Base-by-base conservation (phyloP, 2,329 filamentous ascomycete genomes). In the Diplocarpon mali region DNA sequence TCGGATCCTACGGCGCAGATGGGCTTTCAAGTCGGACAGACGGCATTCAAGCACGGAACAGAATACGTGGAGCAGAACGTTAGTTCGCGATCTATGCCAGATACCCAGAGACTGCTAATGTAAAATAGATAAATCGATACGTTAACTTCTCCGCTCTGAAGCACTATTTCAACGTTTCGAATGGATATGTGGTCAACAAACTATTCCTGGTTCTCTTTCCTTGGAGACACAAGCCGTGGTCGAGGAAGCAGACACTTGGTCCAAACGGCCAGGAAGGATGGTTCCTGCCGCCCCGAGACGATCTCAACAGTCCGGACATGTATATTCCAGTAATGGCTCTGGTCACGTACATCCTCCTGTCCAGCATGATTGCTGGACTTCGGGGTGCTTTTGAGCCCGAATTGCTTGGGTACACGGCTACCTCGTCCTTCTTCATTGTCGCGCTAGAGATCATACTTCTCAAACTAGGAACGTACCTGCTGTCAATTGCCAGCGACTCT, bases 141-240 rank as follows among this genome's bases (percentile, higher is more conserved):
- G 81, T 98, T 66, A 95, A 89, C 60, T 84, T 96, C 57, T 83
- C 84, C 12, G 86, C 87, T 14, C 75, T 98, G 36, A 98, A 98
- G 67, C 92, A 95, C 68, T 98, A 96, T 74, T 98, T 98, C 71
- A 95, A 96, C 68, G 92, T 98, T 53, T 93, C 89, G 55, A 98
- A 98, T 72, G 85, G 78, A 48, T 98, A 98, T 67, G 92, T 98
- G 62, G 73, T 93, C 62, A 87, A 83, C 68, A 98, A 98, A 68
- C 75, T 98, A 47, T 79, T 83, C 62, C 78, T 98, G 47, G 90
- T 98, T 47, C 80, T 98, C 49, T 95, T 96, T 66, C 92, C 92
- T 43, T 98, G 92, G 90, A 77, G 90, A 57, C 93, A 98, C 67
- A 89, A 89, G 69, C 90, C 90, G 5, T 98, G 92, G 92, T 93